These are phyloP conservation scores for Chrysanthemum lavandulifolium DNA, from an alignment of 129 eudicot species.

Conservation along the genomic window DNA sequence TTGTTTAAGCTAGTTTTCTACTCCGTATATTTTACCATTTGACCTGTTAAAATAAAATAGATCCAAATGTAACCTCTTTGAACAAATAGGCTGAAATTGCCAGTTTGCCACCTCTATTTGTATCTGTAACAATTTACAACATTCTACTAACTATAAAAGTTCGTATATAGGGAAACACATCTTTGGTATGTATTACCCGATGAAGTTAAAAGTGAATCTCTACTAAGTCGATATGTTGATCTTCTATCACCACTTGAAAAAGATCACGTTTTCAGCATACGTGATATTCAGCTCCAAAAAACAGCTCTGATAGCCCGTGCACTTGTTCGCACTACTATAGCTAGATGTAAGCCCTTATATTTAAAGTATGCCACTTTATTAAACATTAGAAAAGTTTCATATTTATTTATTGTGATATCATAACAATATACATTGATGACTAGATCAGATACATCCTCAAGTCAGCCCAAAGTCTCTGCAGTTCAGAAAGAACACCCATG, in stretches of 20 bases:
- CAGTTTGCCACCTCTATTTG: background rate
- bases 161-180: slow-evolving; percentile 79
- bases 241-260: slow-evolving; percentile 72
- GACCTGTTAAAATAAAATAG: too few species aligned
- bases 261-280: slow-evolving; percentile 50
- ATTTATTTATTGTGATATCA: background rate
- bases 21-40: background rate
- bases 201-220: slow-evolving; percentile 60
- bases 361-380: background rate
- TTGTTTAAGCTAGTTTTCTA: background rate
- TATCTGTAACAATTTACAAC: background rate
- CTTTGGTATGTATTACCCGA: slow-evolving; percentile 75
- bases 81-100: background rate
- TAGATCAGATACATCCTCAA: slow-evolving; percentile 76
- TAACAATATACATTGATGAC: slow-evolving; percentile 30
- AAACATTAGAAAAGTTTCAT: background rate
- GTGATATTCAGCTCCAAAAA: slow-evolving; percentile 52
- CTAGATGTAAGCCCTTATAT: slow-evolving; percentile 62
- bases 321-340: slow-evolving; percentile 80
- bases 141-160: background rate
- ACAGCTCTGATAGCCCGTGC: slow-evolving; percentile 75
- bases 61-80: too few species aligned
- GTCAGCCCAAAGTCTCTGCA: slow-evolving; percentile 65
- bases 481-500: slow-evolving; percentile 73
- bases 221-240: slow-evolving; percentile 59